Evolutionary conservation across 495 filamentous ascomycete species (phyloP), one percentile per base, ranked within the genome.

Genomic region (Talaromyces adpressus): DNA sequence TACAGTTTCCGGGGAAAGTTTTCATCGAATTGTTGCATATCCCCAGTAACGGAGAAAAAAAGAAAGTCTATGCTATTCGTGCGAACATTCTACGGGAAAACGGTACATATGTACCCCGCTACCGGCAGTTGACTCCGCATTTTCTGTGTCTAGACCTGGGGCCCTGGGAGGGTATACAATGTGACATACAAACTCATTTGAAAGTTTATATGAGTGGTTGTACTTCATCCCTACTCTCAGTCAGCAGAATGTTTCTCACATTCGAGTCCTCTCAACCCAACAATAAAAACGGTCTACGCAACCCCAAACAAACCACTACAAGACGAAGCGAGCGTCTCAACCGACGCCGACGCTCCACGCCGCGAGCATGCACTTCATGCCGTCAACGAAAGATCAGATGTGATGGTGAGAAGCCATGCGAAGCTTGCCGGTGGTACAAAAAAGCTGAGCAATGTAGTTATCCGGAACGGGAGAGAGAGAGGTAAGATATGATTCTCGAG

Each of bases 351-450:
- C 27, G 56, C 27, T 34, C 30, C 6, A 58, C 56, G n/a, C 27
- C 56, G 14, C 77, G 73, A 12, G 78, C 78, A 25, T 81, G 78
- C 63, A 77, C 77, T 25, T 78, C 74, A 20, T 81, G 78, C 64
- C 71, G 77, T 20, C 77, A 77, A 68, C 78, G 78, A 29, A 81
- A 81, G 63, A 80, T 81, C 62, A 79, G 77, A 67, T 81, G 78
- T 53, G 75, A 81, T 60, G 78, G 78, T 18, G 73, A 76, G 62
- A 76, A 76, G 61, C 78, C 78, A 6, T 81, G 78, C 52, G 78
- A 78, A 59, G 75, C 77, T 4, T 81, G 78, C 58, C 70, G 74
- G 57, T 80, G 77, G 77, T 80, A 80, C 52, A 77, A 78, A 57
- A 80, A 77, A 51, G 70, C 75, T 4, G 77, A 80, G 22, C 70